Conservation (phyloP, 2,329 filamentous ascomycete genomes). For the Plenodomus biglobosus region DNA sequence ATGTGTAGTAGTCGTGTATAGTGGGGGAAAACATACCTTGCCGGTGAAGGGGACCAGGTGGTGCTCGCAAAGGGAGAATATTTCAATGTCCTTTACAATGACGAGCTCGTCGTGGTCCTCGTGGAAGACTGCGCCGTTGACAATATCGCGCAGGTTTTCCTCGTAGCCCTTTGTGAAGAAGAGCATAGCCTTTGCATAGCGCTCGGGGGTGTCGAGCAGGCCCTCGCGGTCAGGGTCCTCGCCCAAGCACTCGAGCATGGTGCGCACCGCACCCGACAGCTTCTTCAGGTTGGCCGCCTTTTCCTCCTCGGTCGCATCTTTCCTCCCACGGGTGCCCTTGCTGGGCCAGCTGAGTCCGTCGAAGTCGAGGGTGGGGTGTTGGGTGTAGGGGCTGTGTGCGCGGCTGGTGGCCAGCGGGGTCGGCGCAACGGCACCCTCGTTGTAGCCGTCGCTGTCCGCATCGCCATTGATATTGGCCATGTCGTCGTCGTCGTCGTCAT, state of each 20-base stretch:
- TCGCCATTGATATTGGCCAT: slow-evolving; percentile 31
- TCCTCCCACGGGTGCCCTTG: slow-evolving; percentile 63
- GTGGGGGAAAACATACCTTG: slow-evolving; percentile 74
- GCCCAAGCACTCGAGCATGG: slow-evolving; percentile 66
- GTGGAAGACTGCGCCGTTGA: slow-evolving; percentile 92
- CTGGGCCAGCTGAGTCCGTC: slow-evolving; percentile 60
- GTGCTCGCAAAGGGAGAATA: slow-evolving; percentile 94
- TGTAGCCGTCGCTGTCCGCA: slow-evolving; percentile 52
- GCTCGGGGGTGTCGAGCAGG: slow-evolving; percentile 68
- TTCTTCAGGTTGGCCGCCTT: slow-evolving; percentile 60
- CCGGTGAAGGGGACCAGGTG: slow-evolving; percentile 95
- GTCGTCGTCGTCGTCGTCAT: slow-evolving; percentile 18
- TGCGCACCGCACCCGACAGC: slow-evolving; percentile 63
- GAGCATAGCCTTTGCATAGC: slow-evolving; percentile 94
- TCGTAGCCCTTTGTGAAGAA: slow-evolving; percentile 98
- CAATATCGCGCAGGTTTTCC: slow-evolving; percentile 86
- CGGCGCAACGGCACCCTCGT: slow-evolving; percentile 54
- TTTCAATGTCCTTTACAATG: slow-evolving; percentile 95
- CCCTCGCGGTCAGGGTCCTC: slow-evolving; percentile 67
- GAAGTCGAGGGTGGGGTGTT: slow-evolving; percentile 56
- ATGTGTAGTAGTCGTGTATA: no score
- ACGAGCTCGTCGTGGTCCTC: slow-evolving; percentile 97
- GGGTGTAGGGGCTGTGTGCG: slow-evolving; percentile 54
- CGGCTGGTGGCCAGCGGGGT: slow-evolving; percentile 58
- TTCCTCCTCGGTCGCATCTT: slow-evolving; percentile 61